Evolutionary conservation across 768 basidiomycete genomes (phyloP).

Genomic region (Panellus pusillus): DNA sequence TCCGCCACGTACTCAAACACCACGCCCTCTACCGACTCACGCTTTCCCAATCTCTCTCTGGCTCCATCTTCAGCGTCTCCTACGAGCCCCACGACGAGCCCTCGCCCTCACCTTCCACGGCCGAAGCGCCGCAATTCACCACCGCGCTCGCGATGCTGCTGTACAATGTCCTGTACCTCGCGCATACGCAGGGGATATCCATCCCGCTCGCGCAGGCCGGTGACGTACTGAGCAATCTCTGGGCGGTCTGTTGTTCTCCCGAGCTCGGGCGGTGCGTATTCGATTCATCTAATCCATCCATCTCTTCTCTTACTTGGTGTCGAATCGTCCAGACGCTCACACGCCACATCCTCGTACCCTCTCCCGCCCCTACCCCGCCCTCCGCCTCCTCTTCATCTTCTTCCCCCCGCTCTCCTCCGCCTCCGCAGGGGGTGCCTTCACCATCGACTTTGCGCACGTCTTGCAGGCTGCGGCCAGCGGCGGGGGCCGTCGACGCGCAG

Average conservation of each 20-base stretch:
- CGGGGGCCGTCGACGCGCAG: conserved; percentile 14
- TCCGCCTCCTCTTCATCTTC: conserved; percentile 53
- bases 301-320: background rate
- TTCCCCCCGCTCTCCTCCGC: too few relatives aligned
- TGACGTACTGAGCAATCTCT: conserved; percentile 73
- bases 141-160: conserved; percentile 83
- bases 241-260: conserved; percentile 76
- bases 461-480: conserved; percentile 67
- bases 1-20: background rate
- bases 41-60: conserved; percentile 15
- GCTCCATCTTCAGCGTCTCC: conserved; percentile 6
- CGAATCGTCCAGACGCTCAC: conserved; percentile 46
- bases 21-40: background rate
- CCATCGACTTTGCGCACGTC: conserved; percentile 76
- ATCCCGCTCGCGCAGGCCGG: conserved; percentile 78
- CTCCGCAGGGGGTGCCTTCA: conserved; percentile 40
- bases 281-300: background rate
- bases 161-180: conserved; percentile 82
- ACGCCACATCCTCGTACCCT: conserved; percentile 52
- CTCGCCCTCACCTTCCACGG: conserved; percentile 4
- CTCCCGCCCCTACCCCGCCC: conserved; percentile 47
- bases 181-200: conserved; percentile 74
- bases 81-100: conserved; percentile 25
- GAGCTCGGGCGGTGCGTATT: conserved; percentile 62
- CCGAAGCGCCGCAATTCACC: conserved; percentile 54